These are phyloP conservation scores for Euphorbia celastroides DNA, from an alignment of 441 rosid genomes.

Conservation along the genomic window DNA sequence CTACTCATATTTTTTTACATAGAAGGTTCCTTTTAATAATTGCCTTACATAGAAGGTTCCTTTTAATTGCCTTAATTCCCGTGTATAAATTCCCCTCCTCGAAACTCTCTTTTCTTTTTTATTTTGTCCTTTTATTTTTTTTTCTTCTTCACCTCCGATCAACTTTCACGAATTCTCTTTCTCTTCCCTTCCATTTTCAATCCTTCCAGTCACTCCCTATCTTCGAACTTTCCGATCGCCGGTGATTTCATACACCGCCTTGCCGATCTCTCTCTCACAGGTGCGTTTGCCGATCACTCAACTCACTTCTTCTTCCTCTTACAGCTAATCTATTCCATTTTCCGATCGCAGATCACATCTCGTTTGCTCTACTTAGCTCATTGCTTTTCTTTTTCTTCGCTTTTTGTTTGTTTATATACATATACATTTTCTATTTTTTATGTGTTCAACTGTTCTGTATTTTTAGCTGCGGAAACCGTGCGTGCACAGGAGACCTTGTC, in stretches of 20 bases:
- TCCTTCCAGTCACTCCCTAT: constrained; percentile 30
- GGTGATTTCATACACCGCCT: constrained; percentile 6
- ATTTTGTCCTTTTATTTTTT: no score
- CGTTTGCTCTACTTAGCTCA: constrained; percentile 4
- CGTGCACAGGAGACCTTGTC: no score
- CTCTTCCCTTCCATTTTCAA: constrained; percentile 31
- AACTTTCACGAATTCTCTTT: constrained; percentile 29
- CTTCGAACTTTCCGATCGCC: constrained; percentile 38
- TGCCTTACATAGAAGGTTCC: no score
- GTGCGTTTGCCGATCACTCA: constrained; percentile 56
- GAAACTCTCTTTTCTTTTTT: no score
- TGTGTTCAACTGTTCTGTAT: constrained; percentile 1
- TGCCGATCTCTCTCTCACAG: constrained; percentile 33
- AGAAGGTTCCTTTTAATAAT: constrained; percentile 20
- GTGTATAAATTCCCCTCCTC: no score
- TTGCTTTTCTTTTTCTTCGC: background rate
- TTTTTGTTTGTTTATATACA: no score
- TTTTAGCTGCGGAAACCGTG: constrained; percentile 6
- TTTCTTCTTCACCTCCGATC: constrained; percentile 35
- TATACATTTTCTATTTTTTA: background rate
- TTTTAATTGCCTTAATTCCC: no score
- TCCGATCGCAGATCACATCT: constrained; percentile 32
- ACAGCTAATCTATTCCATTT: constrained; percentile 12
- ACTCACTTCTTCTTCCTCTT: constrained; percentile 14
- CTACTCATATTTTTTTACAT: no score